phyloP scores from a whole-genome alignment of 305 asterid genomes.

The Fraxinus albicans region DNA sequence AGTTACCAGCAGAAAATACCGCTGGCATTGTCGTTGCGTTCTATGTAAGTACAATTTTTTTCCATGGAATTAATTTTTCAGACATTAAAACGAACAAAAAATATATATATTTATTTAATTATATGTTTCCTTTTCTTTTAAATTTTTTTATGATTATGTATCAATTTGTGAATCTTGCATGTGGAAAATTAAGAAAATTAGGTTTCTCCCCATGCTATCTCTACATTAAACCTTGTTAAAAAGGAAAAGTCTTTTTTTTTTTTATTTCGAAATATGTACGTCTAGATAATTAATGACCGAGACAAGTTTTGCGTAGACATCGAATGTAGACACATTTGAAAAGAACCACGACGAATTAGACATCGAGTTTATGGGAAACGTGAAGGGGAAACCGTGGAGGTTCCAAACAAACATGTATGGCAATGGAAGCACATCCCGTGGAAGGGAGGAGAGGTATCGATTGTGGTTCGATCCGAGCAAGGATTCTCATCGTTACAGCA shows the following conservation, averaged over 20 bases:
- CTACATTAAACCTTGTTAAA: background rate
- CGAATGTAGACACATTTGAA: conserved; percentile 69
- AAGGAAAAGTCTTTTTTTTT: background rate
- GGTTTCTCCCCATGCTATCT: background rate
- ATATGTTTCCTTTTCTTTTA: background rate
- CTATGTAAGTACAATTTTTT: conserved; percentile 46
- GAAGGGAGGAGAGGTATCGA: conserved; percentile 88
- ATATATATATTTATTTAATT: background rate
- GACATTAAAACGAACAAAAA: background rate
- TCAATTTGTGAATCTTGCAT: background rate
- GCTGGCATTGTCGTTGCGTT: conserved; percentile 92
- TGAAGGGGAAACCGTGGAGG: conserved; percentile 77
- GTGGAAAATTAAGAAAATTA: background rate
- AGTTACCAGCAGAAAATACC: conserved; percentile 74
- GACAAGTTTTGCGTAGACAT: conserved; percentile 37
- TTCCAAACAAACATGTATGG: conserved; percentile 90
- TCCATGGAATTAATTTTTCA: background rate
- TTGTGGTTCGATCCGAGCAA: conserved; percentile 89
- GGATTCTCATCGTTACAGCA: conserved; percentile 73
- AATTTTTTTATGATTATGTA: background rate
- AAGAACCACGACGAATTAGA: conserved; percentile 85
- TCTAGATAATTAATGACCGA: background rate
- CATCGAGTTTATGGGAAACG: conserved; percentile 80
- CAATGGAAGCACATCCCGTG: conserved; percentile 78
- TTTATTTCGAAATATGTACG: background rate